These are phyloP conservation scores for Fragaria nilgerrensis DNA, from an alignment of 306 rosid genomes.

Conservation along the genomic window DNA sequence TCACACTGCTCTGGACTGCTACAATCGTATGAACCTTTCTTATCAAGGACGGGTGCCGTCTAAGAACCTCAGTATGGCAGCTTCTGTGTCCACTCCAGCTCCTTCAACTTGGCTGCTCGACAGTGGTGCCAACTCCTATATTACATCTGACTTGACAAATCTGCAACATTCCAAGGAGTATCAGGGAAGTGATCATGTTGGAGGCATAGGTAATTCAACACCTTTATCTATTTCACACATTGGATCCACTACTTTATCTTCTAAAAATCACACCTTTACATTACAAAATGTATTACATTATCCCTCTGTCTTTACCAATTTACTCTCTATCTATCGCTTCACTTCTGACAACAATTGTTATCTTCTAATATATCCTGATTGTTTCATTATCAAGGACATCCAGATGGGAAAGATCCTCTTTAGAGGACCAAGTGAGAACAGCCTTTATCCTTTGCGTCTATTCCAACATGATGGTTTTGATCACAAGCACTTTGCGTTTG, in stretches of 20 bases:
- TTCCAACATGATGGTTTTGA: not conserved
- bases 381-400: too few species aligned
- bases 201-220: not conserved
- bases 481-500: too few species aligned
- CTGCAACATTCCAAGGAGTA: too few species aligned
- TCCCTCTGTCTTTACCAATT: not conserved
- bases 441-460: not conserved
- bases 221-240: not conserved
- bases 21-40: not conserved
- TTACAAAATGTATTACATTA: not conserved
- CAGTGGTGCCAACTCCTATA: not conserved
- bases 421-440: too few species aligned
- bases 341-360: not conserved
- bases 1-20: not conserved
- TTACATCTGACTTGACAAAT: too few species aligned
- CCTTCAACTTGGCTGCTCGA: not conserved
- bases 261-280: not conserved
- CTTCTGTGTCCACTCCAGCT: not conserved
- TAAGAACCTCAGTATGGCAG: not conserved
- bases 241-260: not conserved
- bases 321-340: not conserved
- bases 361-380: not conserved
- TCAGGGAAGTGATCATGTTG: too few species aligned
- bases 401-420: too few species aligned
- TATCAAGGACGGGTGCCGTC: not conserved